Base-by-base conservation (phyloP, 176 grass and related monocot species). In the Oryza punctata region DNA sequence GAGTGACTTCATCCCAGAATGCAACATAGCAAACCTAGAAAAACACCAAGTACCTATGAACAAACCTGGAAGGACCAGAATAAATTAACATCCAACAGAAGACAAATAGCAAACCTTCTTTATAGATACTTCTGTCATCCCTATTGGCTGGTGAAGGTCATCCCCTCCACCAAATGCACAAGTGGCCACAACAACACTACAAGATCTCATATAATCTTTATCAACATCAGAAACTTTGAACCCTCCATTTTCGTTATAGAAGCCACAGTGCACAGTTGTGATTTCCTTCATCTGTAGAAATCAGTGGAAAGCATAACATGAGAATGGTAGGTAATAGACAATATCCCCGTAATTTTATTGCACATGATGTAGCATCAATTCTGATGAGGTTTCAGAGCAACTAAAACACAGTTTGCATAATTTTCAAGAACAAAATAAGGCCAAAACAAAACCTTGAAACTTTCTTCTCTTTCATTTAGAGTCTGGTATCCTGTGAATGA, bases 91-190 rank as follows among this genome's bases (percentile, higher is more conserved):
- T 52, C 12, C 7, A 73, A 16, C 14, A 50, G 1, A 46, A 60
- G 35, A 68, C 29, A 74, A 68, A 69, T 26, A 21, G 54, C 21
- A 72, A 33, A 98, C 96, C 93, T 98, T 90, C 75, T 85, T 46
- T 75, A 87, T 49, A 37, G 96, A 95, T 41, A 73, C 68, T 81
- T 96, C 61, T 26, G 87, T 92, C 93, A 96, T 98, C 25, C 89
- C 96, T 83, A 96, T 90, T 81, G 96, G 96, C 81, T 96, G 96
- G 85, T 98, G 92, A 67, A 98, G 93, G 89, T 98, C 85, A 54
- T 98, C 93, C 35, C 93, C 96, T 73, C 96, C 93, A 70, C 93
- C 96, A 92, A 98, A 98, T 72, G 96, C 96, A 93, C 96, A 98
- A 54, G 93, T 96, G 33, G 93, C 90, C 41, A 98, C 87, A 78